Base-by-base conservation (phyloP, 192 early-diverging fungal species). In the Entomortierella parvispora region DNA sequence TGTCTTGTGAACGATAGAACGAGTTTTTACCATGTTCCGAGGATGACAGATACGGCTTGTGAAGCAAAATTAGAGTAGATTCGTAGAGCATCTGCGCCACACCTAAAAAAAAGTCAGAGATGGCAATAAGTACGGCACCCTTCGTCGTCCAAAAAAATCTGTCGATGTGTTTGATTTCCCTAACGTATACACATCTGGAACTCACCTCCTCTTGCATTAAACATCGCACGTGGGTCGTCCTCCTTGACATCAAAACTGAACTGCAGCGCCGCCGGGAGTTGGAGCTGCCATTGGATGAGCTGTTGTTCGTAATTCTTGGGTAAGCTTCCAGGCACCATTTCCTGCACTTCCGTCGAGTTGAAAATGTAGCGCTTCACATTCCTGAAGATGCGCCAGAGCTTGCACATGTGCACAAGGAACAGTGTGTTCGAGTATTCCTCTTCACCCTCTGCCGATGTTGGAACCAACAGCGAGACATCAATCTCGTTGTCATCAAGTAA, bases 301-400 rank as follows among this genome's bases (percentile, higher is more conserved):
- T 76, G 72, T 25, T 76, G 72, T 14, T 76, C 72, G 42, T 76
- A 68, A 28, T 34, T 68, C 40, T 68, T 76, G 2, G 72, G 72
- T 50, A 76, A 12, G 46, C 72, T 76, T 22, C 72, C 72, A 2
- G 72, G 72, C 0, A 67, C 64, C 71, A 75, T 75, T 4, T 62
- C 72, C 43, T 67, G 64, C 14, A 68, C 64, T 26, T 76, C 72
- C 15, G 42, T 44, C 4, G 47, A 57, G 29, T 76, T 76, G 31
- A 76, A 76, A n/a, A 76, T 43, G 25, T 67, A 76, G 40, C 56
- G 72, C 29, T 76, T 76, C 20, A 76, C 72, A 43, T 76, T 56
- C 59, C 72, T 37, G 47, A 31, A 67, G 3, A 76, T 76, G 8
- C 65, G 58, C 72, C 72, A 76, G 0, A 76, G 59, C 37, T 76